phyloP scores from a whole-genome alignment of 2,329 filamentous ascomycete species.

The Fusarium circinatum region DNA sequence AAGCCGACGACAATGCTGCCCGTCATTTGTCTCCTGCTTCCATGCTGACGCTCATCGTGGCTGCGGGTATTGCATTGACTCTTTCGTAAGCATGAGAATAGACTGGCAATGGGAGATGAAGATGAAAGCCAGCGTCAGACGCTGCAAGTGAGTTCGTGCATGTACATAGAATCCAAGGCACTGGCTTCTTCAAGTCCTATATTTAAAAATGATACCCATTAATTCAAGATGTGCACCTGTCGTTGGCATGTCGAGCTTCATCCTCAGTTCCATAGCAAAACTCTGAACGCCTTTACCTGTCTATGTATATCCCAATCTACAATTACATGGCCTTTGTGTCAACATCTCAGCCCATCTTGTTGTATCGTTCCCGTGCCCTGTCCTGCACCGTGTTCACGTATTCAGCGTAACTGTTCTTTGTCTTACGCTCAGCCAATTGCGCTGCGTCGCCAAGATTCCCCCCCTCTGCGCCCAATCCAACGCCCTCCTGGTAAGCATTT shows the following conservation, averaged over 20 bases:
- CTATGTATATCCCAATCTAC: background rate
- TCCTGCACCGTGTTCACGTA: conserved; percentile 74
- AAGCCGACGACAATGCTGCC: conserved; percentile 34
- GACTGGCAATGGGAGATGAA: background rate
- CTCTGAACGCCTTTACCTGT: conserved; percentile 5
- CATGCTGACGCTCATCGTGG: conserved; percentile 30
- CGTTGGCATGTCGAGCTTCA: background rate
- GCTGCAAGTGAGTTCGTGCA: background rate
- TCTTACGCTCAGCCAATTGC: conserved; percentile 70
- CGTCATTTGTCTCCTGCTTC: conserved; percentile 31
- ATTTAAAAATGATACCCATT: conserved; percentile 24
- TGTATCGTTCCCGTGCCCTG: conserved; percentile 73
- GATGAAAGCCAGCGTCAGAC: background rate
- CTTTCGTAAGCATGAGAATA: conserved; percentile 16
- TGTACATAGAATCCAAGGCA: background rate
- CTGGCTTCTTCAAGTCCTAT: background rate
- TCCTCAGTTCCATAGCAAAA: background rate
- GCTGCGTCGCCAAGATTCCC: conserved; percentile 76
- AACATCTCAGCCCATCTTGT: conserved; percentile 56
- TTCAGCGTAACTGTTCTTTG: conserved; percentile 67
- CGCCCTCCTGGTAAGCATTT: conserved; percentile 73
- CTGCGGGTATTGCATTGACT: conserved; percentile 24
- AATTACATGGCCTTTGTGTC: background rate
- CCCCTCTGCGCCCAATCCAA: conserved; percentile 75
- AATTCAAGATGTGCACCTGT: background rate